These are phyloP conservation scores for Astragalus glycyphyllos DNA, from an alignment of 306 rosid genomes.

Conservation along the genomic window DNA sequence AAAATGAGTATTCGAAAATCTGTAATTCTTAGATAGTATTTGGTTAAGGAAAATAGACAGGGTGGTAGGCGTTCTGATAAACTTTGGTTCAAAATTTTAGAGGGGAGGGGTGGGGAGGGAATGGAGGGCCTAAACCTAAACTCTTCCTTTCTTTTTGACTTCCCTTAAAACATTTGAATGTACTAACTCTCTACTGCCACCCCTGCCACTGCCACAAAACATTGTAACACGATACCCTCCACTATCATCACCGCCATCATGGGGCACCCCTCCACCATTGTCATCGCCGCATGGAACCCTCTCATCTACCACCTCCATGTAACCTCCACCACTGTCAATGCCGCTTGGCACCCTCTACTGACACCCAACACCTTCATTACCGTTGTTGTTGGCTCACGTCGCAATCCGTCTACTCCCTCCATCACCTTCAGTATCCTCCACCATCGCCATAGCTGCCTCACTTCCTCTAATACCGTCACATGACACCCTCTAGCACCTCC, in stretches of 20 bases:
- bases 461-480: background rate
- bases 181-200: background rate
- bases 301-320: background rate
- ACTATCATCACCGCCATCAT: background rate
- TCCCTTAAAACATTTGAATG: background rate
- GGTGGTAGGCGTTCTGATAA: background rate
- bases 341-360: constrained; percentile 2
- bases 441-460: background rate
- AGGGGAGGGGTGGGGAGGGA: background rate
- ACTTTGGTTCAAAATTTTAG: background rate
- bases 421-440: background rate
- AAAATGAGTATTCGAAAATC: background rate
- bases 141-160: background rate
- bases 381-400: background rate
- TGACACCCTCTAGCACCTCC: background rate
- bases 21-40: background rate
- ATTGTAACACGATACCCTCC: no score
- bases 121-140: background rate
- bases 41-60: background rate
- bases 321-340: background rate
- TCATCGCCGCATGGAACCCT: background rate
- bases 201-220: background rate
- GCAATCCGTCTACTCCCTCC: background rate
- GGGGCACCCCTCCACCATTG: background rate
- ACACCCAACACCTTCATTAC: background rate